These are phyloP conservation scores for Apiotrichum domesticum DNA, from an alignment of 1,284 basidiomycete species.

Conservation along the genomic window DNA sequence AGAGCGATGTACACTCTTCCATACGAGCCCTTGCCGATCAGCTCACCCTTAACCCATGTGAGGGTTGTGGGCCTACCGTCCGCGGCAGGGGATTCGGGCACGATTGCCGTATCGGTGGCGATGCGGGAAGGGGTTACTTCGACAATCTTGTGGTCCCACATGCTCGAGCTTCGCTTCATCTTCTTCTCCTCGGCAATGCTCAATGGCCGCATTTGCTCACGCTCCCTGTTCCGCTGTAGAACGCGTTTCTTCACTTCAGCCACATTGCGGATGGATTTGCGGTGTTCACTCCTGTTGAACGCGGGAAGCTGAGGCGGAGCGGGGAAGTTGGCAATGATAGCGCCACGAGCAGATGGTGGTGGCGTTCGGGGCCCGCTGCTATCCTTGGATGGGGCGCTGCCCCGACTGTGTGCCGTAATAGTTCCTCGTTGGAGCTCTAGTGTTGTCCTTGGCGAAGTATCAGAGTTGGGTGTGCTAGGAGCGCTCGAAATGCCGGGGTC, in stretches of 20 bases:
- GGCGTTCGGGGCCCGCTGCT: not conserved
- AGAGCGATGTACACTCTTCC: conserved; percentile 93
- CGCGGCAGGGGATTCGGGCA: conserved; percentile 28
- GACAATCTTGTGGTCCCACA: conserved; percentile 90
- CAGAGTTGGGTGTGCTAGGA: conserved; percentile 53
- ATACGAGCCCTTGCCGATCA: conserved; percentile 95
- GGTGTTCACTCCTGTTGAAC: conserved; percentile 53
- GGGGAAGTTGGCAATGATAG: conserved; percentile 23
- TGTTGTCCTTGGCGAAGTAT: conserved; percentile 26
- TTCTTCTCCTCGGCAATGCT: conserved; percentile 53
- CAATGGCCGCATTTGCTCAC: not conserved
- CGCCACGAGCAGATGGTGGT: not conserved
- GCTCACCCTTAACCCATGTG: conserved; percentile 96
- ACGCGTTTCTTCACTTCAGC: conserved; percentile 49
- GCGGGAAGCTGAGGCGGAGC: conserved; percentile 8
- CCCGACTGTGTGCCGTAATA: not conserved
- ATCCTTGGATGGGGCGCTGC: too few species aligned
- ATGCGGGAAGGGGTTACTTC: conserved; percentile 73
- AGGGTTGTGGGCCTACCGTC: conserved; percentile 57
- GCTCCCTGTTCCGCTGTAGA: conserved; percentile 11
- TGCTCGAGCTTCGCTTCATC: conserved; percentile 75
- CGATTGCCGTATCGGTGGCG: conserved; percentile 49
- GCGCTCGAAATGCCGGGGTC: conserved; percentile 63
- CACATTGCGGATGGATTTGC: conserved; percentile 76
- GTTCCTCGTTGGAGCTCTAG: conserved; percentile 3